phyloP scores from a whole-genome alignment of 2,329 filamentous ascomycete genomes.

The Colletotrichum godetiae region DNA sequence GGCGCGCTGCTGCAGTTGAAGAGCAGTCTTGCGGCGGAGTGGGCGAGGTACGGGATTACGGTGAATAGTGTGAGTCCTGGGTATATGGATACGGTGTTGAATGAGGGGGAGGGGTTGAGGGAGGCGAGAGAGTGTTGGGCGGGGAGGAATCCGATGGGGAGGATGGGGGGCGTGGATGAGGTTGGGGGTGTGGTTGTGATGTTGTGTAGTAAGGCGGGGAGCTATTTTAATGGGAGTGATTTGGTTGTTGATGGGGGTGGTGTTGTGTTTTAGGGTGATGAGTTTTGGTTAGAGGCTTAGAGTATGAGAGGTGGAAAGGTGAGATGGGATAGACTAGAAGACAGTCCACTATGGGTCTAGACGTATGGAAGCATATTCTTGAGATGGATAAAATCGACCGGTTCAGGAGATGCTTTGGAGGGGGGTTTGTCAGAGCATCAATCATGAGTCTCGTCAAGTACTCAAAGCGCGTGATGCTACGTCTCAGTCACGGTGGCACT shows the following conservation, averaged over 20 bases:
- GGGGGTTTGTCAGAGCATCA: too few relatives aligned
- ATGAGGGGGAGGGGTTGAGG: constrained; percentile 70
- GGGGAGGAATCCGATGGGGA: constrained; percentile 69
- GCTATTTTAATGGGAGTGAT: constrained; percentile 77
- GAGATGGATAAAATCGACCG: not conserved
- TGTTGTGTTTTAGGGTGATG: constrained; percentile 29
- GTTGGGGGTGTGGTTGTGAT: constrained; percentile 71
- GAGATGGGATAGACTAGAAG: not conserved
- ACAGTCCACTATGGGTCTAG: not conserved
- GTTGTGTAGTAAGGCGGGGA: constrained; percentile 69
- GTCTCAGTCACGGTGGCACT: too few relatives aligned
- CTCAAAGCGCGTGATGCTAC: too few relatives aligned
- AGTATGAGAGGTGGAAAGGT: too few relatives aligned
- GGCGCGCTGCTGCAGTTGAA: constrained; percentile 73
- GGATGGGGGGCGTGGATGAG: constrained; percentile 74
- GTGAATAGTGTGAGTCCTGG: constrained; percentile 79
- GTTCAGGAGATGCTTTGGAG: too few relatives aligned
- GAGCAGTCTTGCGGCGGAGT: constrained; percentile 76
- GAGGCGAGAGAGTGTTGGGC: constrained; percentile 67
- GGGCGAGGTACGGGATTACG: constrained; percentile 76
- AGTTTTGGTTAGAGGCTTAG: too few relatives aligned
- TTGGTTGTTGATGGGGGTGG: constrained; percentile 71
- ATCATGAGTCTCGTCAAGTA: too few relatives aligned
- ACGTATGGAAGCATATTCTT: not conserved
- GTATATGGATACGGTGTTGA: constrained; percentile 83